A percentile compares a stretch with the other conserved stretches of the same genome.
Evolutionary conservation across 2,329 filamentous ascomycete species (phyloP).

Genomic region (Dactylella cylindrospora): DNA sequence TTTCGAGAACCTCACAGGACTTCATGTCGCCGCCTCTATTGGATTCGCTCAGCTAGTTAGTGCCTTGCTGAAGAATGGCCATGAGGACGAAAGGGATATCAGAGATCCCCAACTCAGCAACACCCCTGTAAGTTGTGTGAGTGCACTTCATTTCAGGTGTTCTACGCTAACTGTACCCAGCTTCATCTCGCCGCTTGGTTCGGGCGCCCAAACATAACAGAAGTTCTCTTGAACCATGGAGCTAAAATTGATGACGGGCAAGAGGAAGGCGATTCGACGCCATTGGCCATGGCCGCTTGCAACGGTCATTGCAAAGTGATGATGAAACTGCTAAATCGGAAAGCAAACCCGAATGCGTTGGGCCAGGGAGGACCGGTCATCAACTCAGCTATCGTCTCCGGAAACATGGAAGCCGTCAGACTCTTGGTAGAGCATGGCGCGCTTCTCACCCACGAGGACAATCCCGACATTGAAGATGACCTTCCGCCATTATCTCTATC

Average conservation of each 20-base stretch:
- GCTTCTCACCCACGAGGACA: conserved; percentile 50
- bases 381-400: conserved; percentile 54
- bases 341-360: conserved; percentile 52
- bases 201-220: conserved; percentile 52
- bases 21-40: conserved; percentile 53
- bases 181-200: conserved; percentile 51
- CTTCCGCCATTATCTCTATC: conserved; percentile 52
- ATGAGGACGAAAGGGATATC: conserved; percentile 51
- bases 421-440: conserved; percentile 53
- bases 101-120: conserved; percentile 50
- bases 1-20: conserved; percentile 50
- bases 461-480: conserved; percentile 46
- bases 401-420: conserved; percentile 53
- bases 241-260: conserved; percentile 52
- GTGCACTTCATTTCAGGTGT: background rate
- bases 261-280: conserved; percentile 51
- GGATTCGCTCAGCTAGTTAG: conserved; percentile 53
- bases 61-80: conserved; percentile 52
- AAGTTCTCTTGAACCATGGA: conserved; percentile 51
- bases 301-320: conserved; percentile 54
- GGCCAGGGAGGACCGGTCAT: conserved; percentile 51
- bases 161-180: conserved; percentile 18
- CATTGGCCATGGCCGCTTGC: conserved; percentile 53
- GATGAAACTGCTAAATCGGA: conserved; percentile 52
- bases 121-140: conserved; percentile 50